Base-by-base conservation (phyloP, 2,329 filamentous ascomycete species). In the Trichophyton rubrum region DNA sequence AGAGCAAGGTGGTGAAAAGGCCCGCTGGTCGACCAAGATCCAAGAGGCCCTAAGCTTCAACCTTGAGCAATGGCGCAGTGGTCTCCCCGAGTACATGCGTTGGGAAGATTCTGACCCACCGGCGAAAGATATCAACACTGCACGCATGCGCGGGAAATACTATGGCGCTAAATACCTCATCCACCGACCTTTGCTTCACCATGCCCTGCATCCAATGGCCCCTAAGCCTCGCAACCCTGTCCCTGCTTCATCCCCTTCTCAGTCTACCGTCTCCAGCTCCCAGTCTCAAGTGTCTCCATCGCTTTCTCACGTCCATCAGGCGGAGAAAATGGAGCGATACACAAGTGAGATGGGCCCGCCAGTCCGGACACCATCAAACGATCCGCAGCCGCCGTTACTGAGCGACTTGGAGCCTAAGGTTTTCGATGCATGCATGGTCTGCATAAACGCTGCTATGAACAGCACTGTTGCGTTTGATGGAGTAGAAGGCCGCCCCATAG, bases 91-190 rank as follows among this genome's bases (percentile, higher is more conserved):
- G 1, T 63, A 68, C 2, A 68, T 92, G 81, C 73, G 74, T 60
- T 89, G 87, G 78, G 70, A 80, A 1, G 87, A 90, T 62, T 73
- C 79, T 1, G 89, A 95, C 60, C 79, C 80, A 3, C 89, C 90
- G 0, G 82, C 90, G 0, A 72, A 69, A 0, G 85, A 96, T 56
- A 90, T 97, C 62, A 84, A 96, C 15, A 79, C 84, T 11, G 92
- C 92, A 35, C 84, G 93, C 22, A 79, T 97, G 63, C 85, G 92
- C 47, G 93, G 89, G 13, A 97, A 99, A 72, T 97, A 93, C 73
- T 97, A 92, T 79, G 93, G 93, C 20, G 91, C 90, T 0, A 83
- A 87, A 65, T 90, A 95, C 64, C 91, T 97, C 69, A 91, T 92
- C 27, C 88, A 93, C 70, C 83, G 93, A 24, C 89, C 89, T 0